Conservation (phyloP, 2,329 filamentous ascomycete genomes). For the Cercospora janseana region DNA sequence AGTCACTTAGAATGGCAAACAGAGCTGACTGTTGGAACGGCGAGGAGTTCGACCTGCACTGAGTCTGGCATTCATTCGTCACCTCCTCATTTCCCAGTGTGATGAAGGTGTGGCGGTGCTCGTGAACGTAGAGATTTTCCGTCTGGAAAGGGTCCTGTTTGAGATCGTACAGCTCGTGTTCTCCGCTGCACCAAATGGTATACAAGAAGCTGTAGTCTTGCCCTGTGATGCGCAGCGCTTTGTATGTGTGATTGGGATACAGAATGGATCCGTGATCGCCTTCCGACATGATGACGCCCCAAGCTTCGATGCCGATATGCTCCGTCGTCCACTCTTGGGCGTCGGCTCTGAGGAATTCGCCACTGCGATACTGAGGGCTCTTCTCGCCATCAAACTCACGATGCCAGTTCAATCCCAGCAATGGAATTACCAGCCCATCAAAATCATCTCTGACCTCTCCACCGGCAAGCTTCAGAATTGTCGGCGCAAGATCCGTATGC, state of each 20-base stretch:
- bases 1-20: too few relatives aligned
- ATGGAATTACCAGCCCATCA: conserved; percentile 40
- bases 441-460: conserved; percentile 34
- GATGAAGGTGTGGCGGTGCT: background rate
- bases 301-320: conserved; percentile 45
- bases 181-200: conserved; percentile 66
- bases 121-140: conserved; percentile 22
- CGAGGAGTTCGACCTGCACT: too few relatives aligned
- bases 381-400: conserved; percentile 2
- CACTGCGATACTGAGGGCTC: background rate
- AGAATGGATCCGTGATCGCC: conserved; percentile 33
- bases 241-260: conserved; percentile 36
- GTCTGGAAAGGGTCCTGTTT: conserved; percentile 29
- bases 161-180: conserved; percentile 63
- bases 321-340: conserved; percentile 27
- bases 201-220: conserved; percentile 60
- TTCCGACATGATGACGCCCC: conserved; percentile 40
- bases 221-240: conserved; percentile 33
- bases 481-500: conserved; percentile 44
- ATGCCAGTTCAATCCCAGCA: conserved; percentile 19
- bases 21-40: too few relatives aligned
- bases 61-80: too few relatives aligned
- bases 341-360: background rate
- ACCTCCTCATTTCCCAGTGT: background rate
- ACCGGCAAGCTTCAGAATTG: conserved; percentile 38